A percentile compares a stretch with the other conserved stretches of the same genome.
phyloP scores from a whole-genome alignment of 257 asterid species.

The Ilex aquifolium region DNA sequence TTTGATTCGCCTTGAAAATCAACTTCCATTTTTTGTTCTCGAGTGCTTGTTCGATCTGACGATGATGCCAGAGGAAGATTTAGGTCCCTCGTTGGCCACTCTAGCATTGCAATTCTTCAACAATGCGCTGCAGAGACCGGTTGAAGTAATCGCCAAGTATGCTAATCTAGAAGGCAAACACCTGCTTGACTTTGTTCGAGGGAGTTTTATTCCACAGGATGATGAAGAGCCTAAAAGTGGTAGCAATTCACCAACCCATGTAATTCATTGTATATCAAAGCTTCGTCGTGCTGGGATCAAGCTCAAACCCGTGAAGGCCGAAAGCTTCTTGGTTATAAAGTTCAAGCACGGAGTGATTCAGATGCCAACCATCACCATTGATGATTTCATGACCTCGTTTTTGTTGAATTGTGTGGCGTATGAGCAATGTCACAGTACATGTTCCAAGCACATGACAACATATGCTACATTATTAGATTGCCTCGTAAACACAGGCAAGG shows the following conservation, averaged over 20 bases:
- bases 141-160: conserved; percentile 25
- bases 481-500: conserved; percentile 50
- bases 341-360: conserved; percentile 58
- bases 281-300: conserved; percentile 69
- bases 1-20: conserved; percentile 71
- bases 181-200: conserved; percentile 71
- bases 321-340: conserved; percentile 47
- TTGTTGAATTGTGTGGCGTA: conserved; percentile 78
- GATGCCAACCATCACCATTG: conserved; percentile 66
- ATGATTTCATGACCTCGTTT: conserved; percentile 74
- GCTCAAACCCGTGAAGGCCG: conserved; percentile 32
- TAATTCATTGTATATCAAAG: conserved; percentile 57
- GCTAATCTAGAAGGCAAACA: conserved; percentile 43
- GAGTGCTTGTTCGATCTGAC: conserved; percentile 55
- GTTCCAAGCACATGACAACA: conserved; percentile 74
- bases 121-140: conserved; percentile 37
- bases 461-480: conserved; percentile 69
- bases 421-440: conserved; percentile 62
- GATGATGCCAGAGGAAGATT: conserved; percentile 21
- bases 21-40: conserved; percentile 73
- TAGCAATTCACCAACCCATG: conserved; percentile 26
- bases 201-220: conserved; percentile 52
- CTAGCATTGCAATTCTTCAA: conserved; percentile 55
- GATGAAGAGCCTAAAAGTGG: conserved; percentile 17
- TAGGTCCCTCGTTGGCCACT: conserved; percentile 33